Evolutionary conservation across 2,329 filamentous ascomycete genomes (phyloP).

Genomic region (Pyrenophora tritici-repentis): DNA sequence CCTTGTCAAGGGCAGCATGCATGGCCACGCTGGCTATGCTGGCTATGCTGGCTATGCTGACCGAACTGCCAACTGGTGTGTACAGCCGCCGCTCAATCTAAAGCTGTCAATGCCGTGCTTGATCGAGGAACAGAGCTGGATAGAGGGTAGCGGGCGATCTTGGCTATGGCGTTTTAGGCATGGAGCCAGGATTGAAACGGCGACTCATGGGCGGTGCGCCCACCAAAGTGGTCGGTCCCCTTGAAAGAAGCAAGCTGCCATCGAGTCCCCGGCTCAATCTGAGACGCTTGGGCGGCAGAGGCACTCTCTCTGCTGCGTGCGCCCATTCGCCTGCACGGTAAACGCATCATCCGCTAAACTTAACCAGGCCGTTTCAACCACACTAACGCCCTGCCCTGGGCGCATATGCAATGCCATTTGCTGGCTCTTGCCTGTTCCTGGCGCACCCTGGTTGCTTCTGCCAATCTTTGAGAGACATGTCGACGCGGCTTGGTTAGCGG

Average conservation of each 20-base stretch:
- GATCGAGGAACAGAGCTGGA: conserved; percentile 9
- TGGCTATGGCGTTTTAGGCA: conserved; percentile 3
- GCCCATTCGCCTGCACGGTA: conserved; percentile 23
- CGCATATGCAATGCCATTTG: conserved; percentile 22
- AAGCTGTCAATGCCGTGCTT: conserved; percentile 21
- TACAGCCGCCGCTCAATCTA: conserved; percentile 7
- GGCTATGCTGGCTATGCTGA: too few relatives aligned
- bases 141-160: conserved; percentile 14
- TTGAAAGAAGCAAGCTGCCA: conserved; percentile 16
- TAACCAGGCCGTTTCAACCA: conserved; percentile 14
- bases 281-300: conserved; percentile 32
- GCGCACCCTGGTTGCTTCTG: conserved; percentile 24
- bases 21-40: background rate
- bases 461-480: conserved; percentile 37
- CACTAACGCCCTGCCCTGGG: conserved; percentile 7
- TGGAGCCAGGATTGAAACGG: conserved; percentile 27
- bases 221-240: conserved; percentile 16
- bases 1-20: background rate
- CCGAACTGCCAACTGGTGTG: background rate
- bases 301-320: conserved; percentile 7
- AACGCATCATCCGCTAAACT: conserved; percentile 27
- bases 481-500: conserved; percentile 27
- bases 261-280: conserved; percentile 27
- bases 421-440: conserved; percentile 25
- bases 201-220: conserved; percentile 11